Evolutionary conservation across 768 basidiomycete species (phyloP).

Genomic region (Cyclocybe cylindracea): DNA sequence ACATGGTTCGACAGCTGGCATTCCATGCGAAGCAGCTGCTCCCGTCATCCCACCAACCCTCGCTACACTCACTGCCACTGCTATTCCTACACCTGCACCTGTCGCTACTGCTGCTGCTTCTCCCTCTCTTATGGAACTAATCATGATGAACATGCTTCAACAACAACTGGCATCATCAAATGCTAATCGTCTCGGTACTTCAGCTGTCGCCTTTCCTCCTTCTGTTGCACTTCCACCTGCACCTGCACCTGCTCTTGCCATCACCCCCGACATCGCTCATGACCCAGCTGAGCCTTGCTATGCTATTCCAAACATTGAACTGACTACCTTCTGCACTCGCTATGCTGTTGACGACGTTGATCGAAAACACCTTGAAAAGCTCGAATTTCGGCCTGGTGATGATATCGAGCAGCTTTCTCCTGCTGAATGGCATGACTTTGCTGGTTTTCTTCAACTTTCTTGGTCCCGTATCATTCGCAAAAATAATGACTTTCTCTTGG

Average conservation of each 20-base stretch:
- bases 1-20: not conserved
- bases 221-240: not conserved
- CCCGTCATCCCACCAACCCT: not conserved
- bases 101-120: not conserved
- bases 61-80: not conserved
- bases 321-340: slow-evolving; percentile 2
- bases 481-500: slow-evolving; percentile 2
- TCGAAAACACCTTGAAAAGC: slow-evolving; percentile 4
- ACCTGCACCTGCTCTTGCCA: not conserved
- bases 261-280: not conserved
- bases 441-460: slow-evolving; percentile 5
- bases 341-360: slow-evolving; percentile 2
- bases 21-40: not conserved
- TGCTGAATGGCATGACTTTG: slow-evolving; percentile 3
- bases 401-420: slow-evolving; percentile 2
- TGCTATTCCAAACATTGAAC: slow-evolving; percentile 1
- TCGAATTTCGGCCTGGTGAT: slow-evolving; percentile 8
- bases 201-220: not conserved
- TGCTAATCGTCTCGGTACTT: not conserved
- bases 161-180: not conserved
- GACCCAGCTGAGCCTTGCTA: not conserved
- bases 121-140: not conserved
- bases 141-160: slow-evolving; percentile 1
- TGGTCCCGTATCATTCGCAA: slow-evolving; percentile 4
- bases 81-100: not conserved